Evolutionary conservation across 108 stramenopile species (phyloP), one percentile per base, ranked within the genome.

Genomic region (Nitzschia sp.): DNA sequence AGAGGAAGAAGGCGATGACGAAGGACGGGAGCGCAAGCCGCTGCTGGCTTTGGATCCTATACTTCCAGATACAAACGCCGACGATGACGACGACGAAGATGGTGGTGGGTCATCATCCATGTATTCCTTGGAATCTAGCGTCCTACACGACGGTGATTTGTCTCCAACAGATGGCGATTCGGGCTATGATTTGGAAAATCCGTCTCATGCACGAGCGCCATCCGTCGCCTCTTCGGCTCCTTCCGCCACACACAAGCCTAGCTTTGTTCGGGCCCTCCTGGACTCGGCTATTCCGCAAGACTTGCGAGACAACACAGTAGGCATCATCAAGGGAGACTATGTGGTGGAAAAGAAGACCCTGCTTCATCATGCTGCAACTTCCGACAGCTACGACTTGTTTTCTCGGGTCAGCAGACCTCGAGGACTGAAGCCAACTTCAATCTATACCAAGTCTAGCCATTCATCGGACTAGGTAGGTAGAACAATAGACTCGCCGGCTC

Each of bases 311-410:
- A 88, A 91, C 66, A 86, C 91, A 24, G 88, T 88, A 2, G 90
- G 90, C 13, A 90, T 92, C 32, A 82, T 92, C 64, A 92, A 86
- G 64, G 94, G 94, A 30, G 91, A 91, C 21, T 91, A 87, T 61
- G 72, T 84, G 15, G 86, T 92, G 13, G 90, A 91, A 71, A 87
- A 86, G 64, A 95, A 93, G 64, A 91, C 91, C 3, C 68, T 95
- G 38, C 59, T 95, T 58, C 83, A 91, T 72, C 91, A 93, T 69
- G 94, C 94, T 26, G 82, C 90, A 35, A 89, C 94, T 31, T 90
- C 92, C 0, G 94, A 95, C 64, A 82, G 86, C 46, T 92, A 95
- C 73, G 89, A 89, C 78, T 74, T 95, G 76, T 93, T 95, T 66
- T 79, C 81, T 21, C 70, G 68, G 1, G 61, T 70, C 23, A 45